Base-by-base conservation (phyloP, 176 grass and related monocot species). In the Avena sativa region DNA sequence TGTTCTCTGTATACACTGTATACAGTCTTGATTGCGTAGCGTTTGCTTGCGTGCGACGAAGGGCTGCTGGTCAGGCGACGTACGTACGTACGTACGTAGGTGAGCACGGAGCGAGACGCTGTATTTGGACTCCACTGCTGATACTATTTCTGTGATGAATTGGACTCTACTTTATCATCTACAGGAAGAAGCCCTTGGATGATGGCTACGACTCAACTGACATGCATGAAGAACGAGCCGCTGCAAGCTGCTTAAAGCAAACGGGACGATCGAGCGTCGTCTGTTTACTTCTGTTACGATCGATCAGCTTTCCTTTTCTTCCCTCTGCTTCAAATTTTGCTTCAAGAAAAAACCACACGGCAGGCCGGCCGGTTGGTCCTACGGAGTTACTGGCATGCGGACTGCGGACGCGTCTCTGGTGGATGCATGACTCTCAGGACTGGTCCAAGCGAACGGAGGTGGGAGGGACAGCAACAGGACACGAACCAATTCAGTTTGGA, bases 1-100 rank as follows among this genome's bases (percentile, higher is more conserved):
- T 43, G 8, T 26, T 44, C 2, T 12, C n/a, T 14, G 28, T 82
- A 34, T 5, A 49, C 47, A 51, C 47, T 28, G 0, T 1, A 17
- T 28, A 1, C 4, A 17, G 74, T 1, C 49, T 30, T 56, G 9
- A 34, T 56, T 51, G 53, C 12, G 36, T 60, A 13, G 68, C 2
- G 48, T 58, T 70, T 75, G 83, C 69, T 70, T 75, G 83, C 69
- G 88, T 89, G 77, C 14, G 8, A 57, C 49, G 83, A 20, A 85
- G 83, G 77, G 32, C 32, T 34, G 23, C 13, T 73, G 15, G 15
- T 21, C 62, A 21, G 46, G 23, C 8, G 28, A 28, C 21, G 12
- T 71, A 20, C 47, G 40, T 40, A 3, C 14, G 6, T 4, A 5
- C 14, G 6, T 50, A 50, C 38, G 64, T 67, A 67, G 28, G 6